phyloP scores from a whole-genome alignment of 495 filamentous ascomycete species.

The Daldinia caldariorum region DNA sequence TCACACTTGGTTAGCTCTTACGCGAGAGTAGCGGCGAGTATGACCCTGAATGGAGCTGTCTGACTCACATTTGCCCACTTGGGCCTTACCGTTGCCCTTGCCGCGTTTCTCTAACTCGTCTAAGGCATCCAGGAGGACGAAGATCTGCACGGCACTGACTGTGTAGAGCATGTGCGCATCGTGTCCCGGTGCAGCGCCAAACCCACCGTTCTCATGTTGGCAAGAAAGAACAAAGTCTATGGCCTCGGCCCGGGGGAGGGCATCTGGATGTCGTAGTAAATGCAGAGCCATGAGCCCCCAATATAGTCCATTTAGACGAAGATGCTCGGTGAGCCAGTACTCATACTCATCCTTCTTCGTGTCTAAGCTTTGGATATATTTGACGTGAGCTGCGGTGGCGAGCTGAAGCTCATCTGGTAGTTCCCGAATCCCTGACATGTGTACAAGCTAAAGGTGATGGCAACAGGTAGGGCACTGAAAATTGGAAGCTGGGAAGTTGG shows the following conservation, averaged over 20 bases:
- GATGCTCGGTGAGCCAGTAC: slow-evolving; percentile 96
- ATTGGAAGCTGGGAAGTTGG: no score
- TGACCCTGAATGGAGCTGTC: neutral
- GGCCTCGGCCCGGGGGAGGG: slow-evolving; percentile 80
- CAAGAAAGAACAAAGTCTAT: slow-evolving; percentile 94
- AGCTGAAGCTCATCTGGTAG: slow-evolving; percentile 70
- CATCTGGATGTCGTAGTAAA: slow-evolving; percentile 80
- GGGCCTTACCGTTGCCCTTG: slow-evolving; percentile 75
- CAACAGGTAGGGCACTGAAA: neutral
- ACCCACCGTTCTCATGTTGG: slow-evolving; percentile 85
- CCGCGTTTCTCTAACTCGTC: slow-evolving; percentile 78
- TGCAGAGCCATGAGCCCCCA: slow-evolving; percentile 94
- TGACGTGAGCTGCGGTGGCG: slow-evolving; percentile 80
- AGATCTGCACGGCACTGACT: slow-evolving; percentile 89
- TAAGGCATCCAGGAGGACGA: slow-evolving; percentile 84
- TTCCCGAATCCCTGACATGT: slow-evolving; percentile 46
- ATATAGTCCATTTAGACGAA: slow-evolving; percentile 93
- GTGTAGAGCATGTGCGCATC: slow-evolving; percentile 97
- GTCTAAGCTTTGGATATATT: slow-evolving; percentile 93
- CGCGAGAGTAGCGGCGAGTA: slow-evolving; percentile 18
- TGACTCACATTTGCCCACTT: slow-evolving; percentile 76
- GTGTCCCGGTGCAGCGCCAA: slow-evolving; percentile 92
- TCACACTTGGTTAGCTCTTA: slow-evolving; percentile 30
- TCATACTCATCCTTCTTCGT: slow-evolving; percentile 92
- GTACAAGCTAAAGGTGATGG: neutral